These are phyloP conservation scores for Zygotorulaspora chibaensis DNA, from an alignment of 805 yeast genomes.

Conservation along the genomic window DNA sequence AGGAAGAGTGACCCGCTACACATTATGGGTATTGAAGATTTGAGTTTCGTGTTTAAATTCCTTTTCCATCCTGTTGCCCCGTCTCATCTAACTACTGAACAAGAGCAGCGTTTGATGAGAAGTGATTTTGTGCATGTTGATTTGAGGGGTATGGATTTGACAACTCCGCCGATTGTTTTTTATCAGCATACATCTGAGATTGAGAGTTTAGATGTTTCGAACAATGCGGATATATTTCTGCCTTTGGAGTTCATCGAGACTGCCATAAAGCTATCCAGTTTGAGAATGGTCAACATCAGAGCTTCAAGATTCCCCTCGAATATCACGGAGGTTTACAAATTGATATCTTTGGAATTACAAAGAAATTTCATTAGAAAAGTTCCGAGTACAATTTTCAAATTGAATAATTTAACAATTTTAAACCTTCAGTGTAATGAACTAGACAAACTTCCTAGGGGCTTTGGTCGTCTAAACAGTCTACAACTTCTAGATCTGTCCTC, in stretches of 20 bases:
- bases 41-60: conserved; percentile 77
- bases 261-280: conserved; percentile 62
- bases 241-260: conserved; percentile 83
- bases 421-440: conserved; percentile 75
- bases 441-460: conserved; percentile 54
- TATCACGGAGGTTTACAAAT: conserved; percentile 61
- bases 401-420: conserved; percentile 52
- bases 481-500: conserved; percentile 72
- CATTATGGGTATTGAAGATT: conserved; percentile 77
- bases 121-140: conserved; percentile 68
- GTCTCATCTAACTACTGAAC: conserved; percentile 59
- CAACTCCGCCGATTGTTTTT: conserved; percentile 78
- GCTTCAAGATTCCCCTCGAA: conserved; percentile 70
- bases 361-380: conserved; percentile 68
- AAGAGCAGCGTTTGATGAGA: conserved; percentile 56
- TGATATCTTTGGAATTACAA: conserved; percentile 67
- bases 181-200: conserved; percentile 79
- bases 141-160: conserved; percentile 66
- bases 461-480: conserved; percentile 51
- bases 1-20: conserved; percentile 69
- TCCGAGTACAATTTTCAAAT: conserved; percentile 51
- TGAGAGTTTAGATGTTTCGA: conserved; percentile 73
- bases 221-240: conserved; percentile 78
- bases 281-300: conserved; percentile 69
- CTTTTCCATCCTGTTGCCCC: conserved; percentile 61